Evolutionary conservation across 2,329 filamentous ascomycete genomes (phyloP), one percentile per base, ranked within the genome.

Genomic region (Fusarium sp.): DNA sequence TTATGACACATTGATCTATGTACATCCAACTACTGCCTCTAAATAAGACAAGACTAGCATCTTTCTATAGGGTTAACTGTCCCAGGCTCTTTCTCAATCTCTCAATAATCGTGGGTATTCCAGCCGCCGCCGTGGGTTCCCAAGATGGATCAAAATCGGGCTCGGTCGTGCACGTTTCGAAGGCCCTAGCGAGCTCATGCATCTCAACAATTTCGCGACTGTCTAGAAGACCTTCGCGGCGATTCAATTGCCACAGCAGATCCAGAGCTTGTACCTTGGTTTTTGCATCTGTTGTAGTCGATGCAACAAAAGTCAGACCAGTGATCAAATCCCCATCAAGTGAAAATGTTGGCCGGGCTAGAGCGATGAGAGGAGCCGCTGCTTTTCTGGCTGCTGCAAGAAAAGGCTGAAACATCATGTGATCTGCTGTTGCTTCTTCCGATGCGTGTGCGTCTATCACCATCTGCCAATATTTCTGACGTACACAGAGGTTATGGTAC

Each of bases 301-400:
- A 56, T n/a, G 26, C 33, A 13, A 41, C 45, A 0, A 56, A 56
- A 3, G 44, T 11, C 0, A 41, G 17, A 4, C 44, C 33, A 1
- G 33, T 49, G 19, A 49, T 50, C 2, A 55, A 8, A 20, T 55
- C 44, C 2, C 52, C 52, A 55, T 55, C 44, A 4, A 55, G 43
- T 1, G 44, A 56, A 9, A 33, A 58, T 0, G 54, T 54, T 13
- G 54, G 54, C 10, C 44, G 54, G 1, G 6, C 5, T 1, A 57
- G 6, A 0, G 48, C 24, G 28, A 57, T 41, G 5, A 41, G 2
- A 11, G 32, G 43, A 5, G 32, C 7, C 7, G 43, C 19, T 24
- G 8, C 43, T 15, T 48, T 24, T 40, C 15, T 30, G 6, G 52
- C 52, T 40, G 19, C 24, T 3, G 15, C 3, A 13, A 55, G 11